Evolutionary conservation across 225 moss, liverwort and hornwort genomes (phyloP), one percentile per base, ranked within the genome.

Genomic region (Bryoerythrophyllum caledonicum): DNA sequence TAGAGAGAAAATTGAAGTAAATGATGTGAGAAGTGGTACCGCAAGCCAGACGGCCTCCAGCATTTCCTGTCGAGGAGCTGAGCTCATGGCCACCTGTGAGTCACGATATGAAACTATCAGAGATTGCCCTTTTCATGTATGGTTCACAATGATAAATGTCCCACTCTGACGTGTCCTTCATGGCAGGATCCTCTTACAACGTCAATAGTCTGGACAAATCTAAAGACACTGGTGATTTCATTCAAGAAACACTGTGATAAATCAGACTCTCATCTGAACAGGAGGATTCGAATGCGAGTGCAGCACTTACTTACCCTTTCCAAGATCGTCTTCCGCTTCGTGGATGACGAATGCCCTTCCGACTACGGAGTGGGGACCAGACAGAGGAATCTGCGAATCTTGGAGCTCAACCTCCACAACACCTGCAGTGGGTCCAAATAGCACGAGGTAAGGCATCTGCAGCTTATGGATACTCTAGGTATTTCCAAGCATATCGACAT

Each of bases 31-130:
- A 19, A 74, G n/a, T 6, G 67, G 64, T 84, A 94, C 94, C 94
- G 25, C 94, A 94, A 83, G 94, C 94, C 77, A 94, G 86, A 65
- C 94, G 91, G 5, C 94, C 94, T 81, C 94, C 94, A 11, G 94
- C 94, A 78, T 94, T 94, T 67, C 94, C 94, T 46, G 94, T 94
- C 1, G 94, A 82, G 12, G 86, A 79, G 71, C 94, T 94, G 63
- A 94, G 82, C 70, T 94, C 94, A 59, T 94, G 94, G 40, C 94
- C 94, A 76, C 94, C 94, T 88, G 83, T 17, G 63, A 64, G 63
- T 35, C 44, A 62, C 12, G 56, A 9, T 3, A 46, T 37, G 34
- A 52, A 55, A 60, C 26, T 59, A 46, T 74, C 26, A 65, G 0
- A 59, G 4, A 16, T 13, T 72, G 19, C 27, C 60, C 63, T 34